Conservation (phyloP, 371 early-diverging fungal genomes). For the Mortierella sp. region DNA sequence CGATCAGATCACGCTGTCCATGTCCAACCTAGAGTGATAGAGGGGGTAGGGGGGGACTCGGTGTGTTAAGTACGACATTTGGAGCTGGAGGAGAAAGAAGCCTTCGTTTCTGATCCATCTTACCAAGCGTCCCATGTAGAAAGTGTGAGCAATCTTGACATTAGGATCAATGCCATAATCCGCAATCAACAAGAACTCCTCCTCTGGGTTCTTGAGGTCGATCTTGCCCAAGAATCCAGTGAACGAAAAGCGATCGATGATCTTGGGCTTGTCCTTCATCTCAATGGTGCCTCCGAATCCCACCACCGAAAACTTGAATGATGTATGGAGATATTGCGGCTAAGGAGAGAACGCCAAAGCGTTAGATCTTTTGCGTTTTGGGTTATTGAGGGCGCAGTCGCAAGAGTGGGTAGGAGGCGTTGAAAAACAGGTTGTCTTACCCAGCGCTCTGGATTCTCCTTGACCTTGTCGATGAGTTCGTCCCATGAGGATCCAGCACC, state of each 20-base stretch:
- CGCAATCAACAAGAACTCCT: conserved; percentile 79
- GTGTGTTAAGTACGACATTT: too few species aligned
- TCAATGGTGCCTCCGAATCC: conserved; percentile 80
- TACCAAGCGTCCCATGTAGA: conserved; percentile 82
- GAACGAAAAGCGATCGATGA: conserved; percentile 86
- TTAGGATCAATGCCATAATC: conserved; percentile 74
- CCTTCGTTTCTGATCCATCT: conserved; percentile 13
- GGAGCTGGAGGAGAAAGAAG: too few species aligned
- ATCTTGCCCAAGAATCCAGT: conserved; percentile 83
- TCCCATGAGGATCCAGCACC: conserved; percentile 73
- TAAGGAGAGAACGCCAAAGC: conserved; percentile 17
- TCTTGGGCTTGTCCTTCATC: conserved; percentile 73
- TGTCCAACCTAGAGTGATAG: conserved; percentile 58
- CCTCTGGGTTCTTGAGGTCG: conserved; percentile 85
- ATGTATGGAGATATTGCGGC: conserved; percentile 65
- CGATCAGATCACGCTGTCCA: conserved; percentile 80
- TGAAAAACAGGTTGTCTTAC: conserved; percentile 36
- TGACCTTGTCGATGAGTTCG: conserved; percentile 68
- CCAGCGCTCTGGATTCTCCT: conserved; percentile 67
- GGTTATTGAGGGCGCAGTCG: too few species aligned
- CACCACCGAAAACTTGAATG: conserved; percentile 88
- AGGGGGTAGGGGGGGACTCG: too few species aligned
- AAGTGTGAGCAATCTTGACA: conserved; percentile 53
- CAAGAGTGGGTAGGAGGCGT: too few species aligned
- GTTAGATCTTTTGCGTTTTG: neutral